Conservation (phyloP, 148 eudicot genomes). For the Arbutus unedo region DNA sequence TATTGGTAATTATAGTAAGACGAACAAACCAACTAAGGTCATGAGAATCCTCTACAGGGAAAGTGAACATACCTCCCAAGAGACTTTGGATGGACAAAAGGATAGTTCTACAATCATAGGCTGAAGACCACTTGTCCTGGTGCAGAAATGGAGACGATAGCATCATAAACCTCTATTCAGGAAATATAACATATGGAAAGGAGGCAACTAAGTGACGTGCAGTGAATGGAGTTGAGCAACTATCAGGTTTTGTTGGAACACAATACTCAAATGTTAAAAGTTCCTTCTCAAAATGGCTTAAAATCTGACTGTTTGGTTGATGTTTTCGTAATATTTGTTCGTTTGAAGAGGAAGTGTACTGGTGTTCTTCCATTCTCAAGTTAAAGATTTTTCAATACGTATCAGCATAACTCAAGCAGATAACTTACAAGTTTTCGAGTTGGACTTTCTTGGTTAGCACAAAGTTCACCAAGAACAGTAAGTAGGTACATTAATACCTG, state of each 20-base stretch:
- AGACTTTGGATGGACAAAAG: slow-evolving; percentile 66
- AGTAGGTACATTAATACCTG: slow-evolving; percentile 37
- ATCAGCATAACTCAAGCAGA: background rate
- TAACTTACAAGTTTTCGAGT: background rate
- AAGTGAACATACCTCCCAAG: slow-evolving; percentile 46
- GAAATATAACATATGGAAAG: background rate
- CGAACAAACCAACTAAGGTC: slow-evolving; percentile 1
- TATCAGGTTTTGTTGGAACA: background rate
- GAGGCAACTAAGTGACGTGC: background rate
- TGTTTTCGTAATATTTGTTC: background rate
- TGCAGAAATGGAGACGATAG: background rate
- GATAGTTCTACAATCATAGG: slow-evolving; percentile 65
- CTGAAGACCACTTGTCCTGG: slow-evolving; percentile 74
- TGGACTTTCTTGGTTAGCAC: background rate
- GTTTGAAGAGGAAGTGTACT: background rate
- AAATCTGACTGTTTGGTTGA: background rate
- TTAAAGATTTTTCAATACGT: background rate
- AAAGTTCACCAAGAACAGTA: slow-evolving; percentile 1
- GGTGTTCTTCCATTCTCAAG: background rate
- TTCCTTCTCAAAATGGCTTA: background rate
- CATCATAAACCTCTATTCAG: background rate
- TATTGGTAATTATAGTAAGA: background rate
- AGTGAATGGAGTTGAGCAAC: background rate
- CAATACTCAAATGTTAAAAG: background rate
- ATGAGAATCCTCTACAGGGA: background rate